Percentiles rank a stretch among this genome's conserved stretches.
Conservation (phyloP, 2,329 filamentous ascomycete species). For the Botrytis aclada region DNA sequence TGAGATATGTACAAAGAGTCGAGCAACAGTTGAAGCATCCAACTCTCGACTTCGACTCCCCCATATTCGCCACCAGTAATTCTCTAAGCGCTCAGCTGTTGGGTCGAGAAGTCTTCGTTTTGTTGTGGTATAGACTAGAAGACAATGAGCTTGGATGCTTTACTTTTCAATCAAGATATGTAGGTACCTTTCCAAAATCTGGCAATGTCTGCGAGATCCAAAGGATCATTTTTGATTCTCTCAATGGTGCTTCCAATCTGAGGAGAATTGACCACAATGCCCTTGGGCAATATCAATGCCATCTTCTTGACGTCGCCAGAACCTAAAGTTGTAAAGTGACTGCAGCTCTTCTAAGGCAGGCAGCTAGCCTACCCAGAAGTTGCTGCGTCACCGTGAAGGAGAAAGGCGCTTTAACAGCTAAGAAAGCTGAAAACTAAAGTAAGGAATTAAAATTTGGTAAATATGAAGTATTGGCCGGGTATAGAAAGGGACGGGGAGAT, state of each 20-base stretch:
- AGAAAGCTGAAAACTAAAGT: slow-evolving; percentile 10
- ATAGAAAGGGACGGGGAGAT: slow-evolving; percentile 1
- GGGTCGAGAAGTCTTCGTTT: slow-evolving; percentile 57
- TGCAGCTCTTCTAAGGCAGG: slow-evolving; percentile 35
- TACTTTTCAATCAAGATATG: slow-evolving; percentile 2
- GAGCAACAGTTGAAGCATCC: slow-evolving; percentile 52
- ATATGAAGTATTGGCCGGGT: slow-evolving; percentile 1
- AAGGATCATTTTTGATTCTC: slow-evolving; percentile 42
- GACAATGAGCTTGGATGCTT: slow-evolving; percentile 24
- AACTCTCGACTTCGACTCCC: slow-evolving; percentile 49
- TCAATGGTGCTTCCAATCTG: slow-evolving; percentile 55
- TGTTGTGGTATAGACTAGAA: slow-evolving; percentile 58
- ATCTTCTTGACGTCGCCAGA: slow-evolving; percentile 29
- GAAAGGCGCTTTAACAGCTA: slow-evolving; percentile 8
- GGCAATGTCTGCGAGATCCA: slow-evolving; percentile 50
- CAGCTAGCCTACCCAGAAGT: slow-evolving; percentile 36
- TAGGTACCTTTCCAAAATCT: slow-evolving; percentile 55
- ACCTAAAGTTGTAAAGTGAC: slow-evolving; percentile 23
- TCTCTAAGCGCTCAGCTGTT: slow-evolving; percentile 60
- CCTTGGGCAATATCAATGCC: slow-evolving; percentile 52
- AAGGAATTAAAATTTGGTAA: neutral
- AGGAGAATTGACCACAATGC: slow-evolving; percentile 53
- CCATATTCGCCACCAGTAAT: slow-evolving; percentile 66
- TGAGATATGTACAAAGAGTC: slow-evolving; percentile 56
- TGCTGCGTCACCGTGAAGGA: slow-evolving; percentile 30